Percentiles rank a stretch among this genome's conserved stretches.
These are phyloP conservation scores for Colletotrichum neosansevieriae DNA, from an alignment of 2,329 filamentous ascomycete genomes.

Conservation along the genomic window DNA sequence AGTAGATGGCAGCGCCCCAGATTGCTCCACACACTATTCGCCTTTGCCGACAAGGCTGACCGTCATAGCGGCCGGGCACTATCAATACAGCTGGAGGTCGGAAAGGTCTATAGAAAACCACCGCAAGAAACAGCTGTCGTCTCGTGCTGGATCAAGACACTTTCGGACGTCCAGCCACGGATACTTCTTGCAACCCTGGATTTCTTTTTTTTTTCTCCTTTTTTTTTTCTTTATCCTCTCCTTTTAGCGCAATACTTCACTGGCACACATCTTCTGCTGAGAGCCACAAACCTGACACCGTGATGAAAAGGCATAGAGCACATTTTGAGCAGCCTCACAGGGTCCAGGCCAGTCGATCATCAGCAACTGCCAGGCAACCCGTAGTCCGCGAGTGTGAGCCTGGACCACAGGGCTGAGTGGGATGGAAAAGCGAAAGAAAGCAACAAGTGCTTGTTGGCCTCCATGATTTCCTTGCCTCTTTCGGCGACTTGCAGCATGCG, in stretches of 20 bases:
- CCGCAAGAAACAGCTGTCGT: neutral
- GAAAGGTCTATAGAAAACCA: neutral
- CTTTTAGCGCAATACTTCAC: too few species aligned
- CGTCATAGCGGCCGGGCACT: neutral
- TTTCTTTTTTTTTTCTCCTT: too few species aligned
- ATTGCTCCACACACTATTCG: too few species aligned
- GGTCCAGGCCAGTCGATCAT: too few species aligned
- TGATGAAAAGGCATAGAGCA: too few species aligned
- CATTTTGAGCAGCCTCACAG: too few species aligned
- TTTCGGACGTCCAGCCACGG: too few species aligned
- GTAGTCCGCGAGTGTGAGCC: neutral
- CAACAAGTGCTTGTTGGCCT: neutral
- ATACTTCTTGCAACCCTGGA: too few species aligned
- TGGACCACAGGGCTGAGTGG: constrained; percentile 29
- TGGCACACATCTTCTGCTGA: too few species aligned
- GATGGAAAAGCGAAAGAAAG: neutral
- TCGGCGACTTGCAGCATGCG: constrained; percentile 25
- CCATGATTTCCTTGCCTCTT: constrained; percentile 13
- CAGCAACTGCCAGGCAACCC: neutral
- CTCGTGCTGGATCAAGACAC: neutral
- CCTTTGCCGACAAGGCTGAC: neutral
- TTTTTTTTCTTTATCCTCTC: too few species aligned
- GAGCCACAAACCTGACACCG: too few species aligned
- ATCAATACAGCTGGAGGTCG: neutral
- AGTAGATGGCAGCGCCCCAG: too few species aligned